Base-by-base conservation (phyloP, 140 eudicot genomes). In the Anethum foeniculum region DNA sequence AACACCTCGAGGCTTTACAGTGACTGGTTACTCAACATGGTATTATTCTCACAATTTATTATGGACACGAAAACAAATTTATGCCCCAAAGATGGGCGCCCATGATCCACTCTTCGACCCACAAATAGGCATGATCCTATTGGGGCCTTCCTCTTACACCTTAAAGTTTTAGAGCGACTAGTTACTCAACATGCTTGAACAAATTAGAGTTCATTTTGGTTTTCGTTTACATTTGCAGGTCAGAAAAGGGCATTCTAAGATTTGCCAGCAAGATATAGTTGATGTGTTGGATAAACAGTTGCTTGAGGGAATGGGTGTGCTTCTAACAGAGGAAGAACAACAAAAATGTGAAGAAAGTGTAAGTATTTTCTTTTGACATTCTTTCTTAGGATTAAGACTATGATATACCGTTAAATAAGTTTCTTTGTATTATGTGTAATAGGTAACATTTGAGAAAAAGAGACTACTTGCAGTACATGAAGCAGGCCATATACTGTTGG, bases 261-360 rank as follows among this genome's bases (percentile, higher is more conserved):
- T 94, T 84, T 84, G 49, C 84, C 97, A 94, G 85, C 88, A 94
- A 84, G 98, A 92, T 83, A 88, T 92, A 36, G 84, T 94, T 88
- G 98, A 94, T 32, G 98, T 94, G 51, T 78, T 94, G 83, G 98
- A 94, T 82, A 94, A 94, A 82, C 94, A 92, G 79, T 86, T 94
- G 85, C 98, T 94, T 52, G 97, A 94, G 87, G 97, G 97, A 73
- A 92, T 92, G 97, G 97, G 96, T 69, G 97, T 94, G 87, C 96
- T 94, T 62, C 88, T 94, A 76, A 94, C 97, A 15, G 98, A 90
- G 80, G 98, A 94, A 86, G 98, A 94, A 85, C 98, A 89, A 82
- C 97, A 84, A 83, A 94, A 89, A 81, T 82, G 92, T 77, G 97
- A 92, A 90, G 87, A 88, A 89, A 86, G 88, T 72, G 98, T 92